Conservation (phyloP, 1,139 yeast species). For the Nakaseomyces kungkrabaensis region DNA sequence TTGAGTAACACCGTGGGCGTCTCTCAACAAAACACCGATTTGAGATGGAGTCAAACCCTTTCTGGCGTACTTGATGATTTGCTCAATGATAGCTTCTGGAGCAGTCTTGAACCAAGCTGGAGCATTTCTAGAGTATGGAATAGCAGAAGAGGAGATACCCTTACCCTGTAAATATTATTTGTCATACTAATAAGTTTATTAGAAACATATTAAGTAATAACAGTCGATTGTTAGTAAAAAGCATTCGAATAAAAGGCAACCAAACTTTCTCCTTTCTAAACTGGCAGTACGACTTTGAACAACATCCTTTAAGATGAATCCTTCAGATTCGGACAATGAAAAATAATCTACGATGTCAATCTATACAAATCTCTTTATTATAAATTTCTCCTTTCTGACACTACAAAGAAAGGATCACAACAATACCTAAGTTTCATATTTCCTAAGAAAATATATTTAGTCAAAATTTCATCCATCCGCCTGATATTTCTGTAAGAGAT, state of each 20-base stretch:
- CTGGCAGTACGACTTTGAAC: neutral
- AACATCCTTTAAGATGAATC: neutral
- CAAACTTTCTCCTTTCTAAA: too few species aligned
- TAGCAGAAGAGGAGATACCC: slow-evolving; percentile 98
- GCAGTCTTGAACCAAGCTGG: slow-evolving; percentile 99
- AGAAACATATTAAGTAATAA: neutral
- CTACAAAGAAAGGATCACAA: neutral
- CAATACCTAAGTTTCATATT: neutral
- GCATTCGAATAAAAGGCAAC: too few species aligned
- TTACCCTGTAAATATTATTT: slow-evolving; percentile 56
- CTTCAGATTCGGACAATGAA: neutral
- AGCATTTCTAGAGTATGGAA: slow-evolving; percentile 98
- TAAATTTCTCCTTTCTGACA: neutral
- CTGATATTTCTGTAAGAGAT: too few species aligned
- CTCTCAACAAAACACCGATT: slow-evolving; percentile 98
- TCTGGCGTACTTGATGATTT: slow-evolving; percentile 98
- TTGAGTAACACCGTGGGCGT: slow-evolving; percentile 99
- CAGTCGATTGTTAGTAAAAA: slow-evolving; percentile 6
- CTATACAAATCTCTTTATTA: neutral
- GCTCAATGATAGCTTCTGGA: slow-evolving; percentile 93
- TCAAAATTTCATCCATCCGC: too few species aligned
- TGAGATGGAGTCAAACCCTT: slow-evolving; percentile 99
- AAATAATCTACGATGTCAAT: neutral
- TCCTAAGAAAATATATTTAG: neutral
- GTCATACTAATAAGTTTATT: too few species aligned